These are phyloP conservation scores for Tricholoma flavovirens DNA, from an alignment of 768 basidiomycete species.

Conservation along the genomic window DNA sequence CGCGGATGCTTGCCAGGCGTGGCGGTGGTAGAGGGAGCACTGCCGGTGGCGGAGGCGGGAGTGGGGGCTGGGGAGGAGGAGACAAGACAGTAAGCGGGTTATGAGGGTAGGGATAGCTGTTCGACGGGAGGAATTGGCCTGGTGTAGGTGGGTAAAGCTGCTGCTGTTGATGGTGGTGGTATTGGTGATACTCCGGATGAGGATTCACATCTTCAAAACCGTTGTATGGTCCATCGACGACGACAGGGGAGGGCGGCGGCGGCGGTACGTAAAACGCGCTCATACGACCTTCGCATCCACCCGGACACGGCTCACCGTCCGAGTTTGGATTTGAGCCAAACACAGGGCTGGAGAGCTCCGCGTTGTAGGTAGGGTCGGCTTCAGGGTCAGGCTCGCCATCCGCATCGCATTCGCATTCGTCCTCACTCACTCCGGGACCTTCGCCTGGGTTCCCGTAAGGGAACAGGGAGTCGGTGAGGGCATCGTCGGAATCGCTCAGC, in stretches of 20 bases:
- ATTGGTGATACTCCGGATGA: neutral
- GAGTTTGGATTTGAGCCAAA: too few species aligned
- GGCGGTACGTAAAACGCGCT: constrained; percentile 27
- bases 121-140: too few species aligned
- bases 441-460: neutral
- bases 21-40: too few species aligned
- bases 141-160: neutral
- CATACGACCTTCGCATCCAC: constrained; percentile 8
- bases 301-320: neutral
- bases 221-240: too few species aligned
- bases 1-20: too few species aligned
- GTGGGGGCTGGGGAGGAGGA: too few species aligned
- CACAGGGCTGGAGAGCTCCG: constrained; percentile 27
- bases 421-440: neutral
- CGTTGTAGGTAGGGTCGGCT: constrained; percentile 33
- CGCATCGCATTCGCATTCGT: constrained; percentile 15
- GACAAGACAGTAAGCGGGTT: too few species aligned
- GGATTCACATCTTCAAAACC: neutral
- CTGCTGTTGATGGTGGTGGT: neutral
- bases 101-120: too few species aligned
- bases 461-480: too few species aligned
- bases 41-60: too few species aligned
- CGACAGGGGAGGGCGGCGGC: neutral
- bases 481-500: constrained; percentile 11
- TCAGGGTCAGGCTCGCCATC: constrained; percentile 30